phyloP scores from a whole-genome alignment of 306 rosid genomes.

The Ormosia semicastrata region DNA sequence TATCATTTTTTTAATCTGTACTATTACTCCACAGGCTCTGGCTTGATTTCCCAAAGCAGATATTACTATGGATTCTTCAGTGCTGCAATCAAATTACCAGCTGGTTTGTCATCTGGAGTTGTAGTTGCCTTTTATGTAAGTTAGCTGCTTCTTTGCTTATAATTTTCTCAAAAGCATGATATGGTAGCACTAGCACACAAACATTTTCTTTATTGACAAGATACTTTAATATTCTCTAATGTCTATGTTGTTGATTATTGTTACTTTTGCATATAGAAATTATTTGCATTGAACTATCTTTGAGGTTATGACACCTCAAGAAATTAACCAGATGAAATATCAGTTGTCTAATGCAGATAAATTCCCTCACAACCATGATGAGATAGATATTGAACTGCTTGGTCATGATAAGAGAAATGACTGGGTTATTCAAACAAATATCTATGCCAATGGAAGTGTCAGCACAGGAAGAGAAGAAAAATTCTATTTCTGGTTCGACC shows the following conservation, averaged over 20 bases:
- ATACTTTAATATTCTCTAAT: background rate
- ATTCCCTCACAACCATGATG: constrained; percentile 85
- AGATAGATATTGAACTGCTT: constrained; percentile 85
- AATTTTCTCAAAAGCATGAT: background rate
- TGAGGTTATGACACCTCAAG: background rate
- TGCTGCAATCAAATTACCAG: constrained; percentile 88
- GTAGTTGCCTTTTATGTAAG: constrained; percentile 96
- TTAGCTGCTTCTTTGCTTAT: background rate
- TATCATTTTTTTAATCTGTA: background rate
- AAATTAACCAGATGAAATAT: constrained; percentile 19
- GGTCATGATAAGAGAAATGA: constrained; percentile 89
- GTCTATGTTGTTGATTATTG: background rate
- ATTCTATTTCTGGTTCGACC: constrained; percentile 95
- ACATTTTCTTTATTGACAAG: background rate
- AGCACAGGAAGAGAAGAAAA: constrained; percentile 96
- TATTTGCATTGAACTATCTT: background rate
- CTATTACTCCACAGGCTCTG: constrained; percentile 55
- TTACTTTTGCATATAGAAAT: background rate
- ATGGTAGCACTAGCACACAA: background rate
- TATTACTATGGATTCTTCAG: constrained; percentile 91
- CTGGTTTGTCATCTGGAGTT: constrained; percentile 88
- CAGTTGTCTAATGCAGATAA: constrained; percentile 91
- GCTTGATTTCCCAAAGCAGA: constrained; percentile 57
- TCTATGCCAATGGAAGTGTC: constrained; percentile 89
- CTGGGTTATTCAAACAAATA: constrained; percentile 87